phyloP scores from a whole-genome alignment of 305 asterid species.

The Rubia balearica region DNA sequence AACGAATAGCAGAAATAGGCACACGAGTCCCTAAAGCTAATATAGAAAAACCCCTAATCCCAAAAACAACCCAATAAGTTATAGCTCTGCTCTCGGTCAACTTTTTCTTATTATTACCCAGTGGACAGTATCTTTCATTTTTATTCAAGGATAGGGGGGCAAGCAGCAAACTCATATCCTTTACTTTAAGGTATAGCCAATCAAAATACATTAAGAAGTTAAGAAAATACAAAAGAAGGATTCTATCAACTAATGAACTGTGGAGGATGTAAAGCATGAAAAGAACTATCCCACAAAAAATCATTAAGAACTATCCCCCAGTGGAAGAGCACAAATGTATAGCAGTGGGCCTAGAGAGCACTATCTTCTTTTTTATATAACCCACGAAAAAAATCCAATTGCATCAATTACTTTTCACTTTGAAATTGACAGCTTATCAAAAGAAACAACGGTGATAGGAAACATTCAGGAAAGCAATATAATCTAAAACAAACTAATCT shows the following conservation, averaged over 20 bases:
- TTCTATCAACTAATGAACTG: neutral
- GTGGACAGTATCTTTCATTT: neutral
- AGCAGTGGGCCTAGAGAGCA: neutral
- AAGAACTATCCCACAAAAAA: neutral
- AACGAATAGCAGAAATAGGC: neutral
- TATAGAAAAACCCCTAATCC: neutral
- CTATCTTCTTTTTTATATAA: neutral
- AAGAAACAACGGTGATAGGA: neutral
- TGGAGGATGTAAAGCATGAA: neutral
- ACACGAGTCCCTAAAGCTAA: neutral
- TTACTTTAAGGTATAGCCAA: neutral
- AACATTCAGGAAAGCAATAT: neutral
- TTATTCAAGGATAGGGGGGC: neutral
- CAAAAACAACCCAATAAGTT: too few species aligned
- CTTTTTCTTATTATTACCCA: neutral
- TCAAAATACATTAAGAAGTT: too few species aligned
- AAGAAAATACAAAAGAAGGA: too few species aligned
- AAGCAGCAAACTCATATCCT: neutral
- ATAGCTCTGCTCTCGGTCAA: neutral
- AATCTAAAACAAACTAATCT: constrained; percentile 4
- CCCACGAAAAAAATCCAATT: neutral
- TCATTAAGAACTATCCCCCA: neutral
- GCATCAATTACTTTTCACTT: neutral
- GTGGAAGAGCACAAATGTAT: neutral
- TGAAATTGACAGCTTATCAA: neutral